phyloP scores from a whole-genome alignment of 1,139 yeast species.

The Pichia sp. region DNA sequence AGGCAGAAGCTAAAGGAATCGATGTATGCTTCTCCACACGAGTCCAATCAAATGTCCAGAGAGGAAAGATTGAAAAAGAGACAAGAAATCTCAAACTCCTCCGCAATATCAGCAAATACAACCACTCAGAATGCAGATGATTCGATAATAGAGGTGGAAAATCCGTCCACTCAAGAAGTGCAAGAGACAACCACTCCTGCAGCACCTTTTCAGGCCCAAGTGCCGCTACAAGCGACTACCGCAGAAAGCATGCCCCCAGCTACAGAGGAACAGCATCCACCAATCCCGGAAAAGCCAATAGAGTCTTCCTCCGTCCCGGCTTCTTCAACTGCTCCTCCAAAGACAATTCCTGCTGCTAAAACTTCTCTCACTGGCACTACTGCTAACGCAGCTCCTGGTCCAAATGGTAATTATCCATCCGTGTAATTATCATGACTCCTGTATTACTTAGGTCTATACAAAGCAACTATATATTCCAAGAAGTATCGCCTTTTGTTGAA shows the following conservation, averaged over 20 bases:
- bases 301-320: too few relatives aligned
- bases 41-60: conserved; percentile 26
- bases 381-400: too few relatives aligned
- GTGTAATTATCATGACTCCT: background rate
- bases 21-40: conserved; percentile 22
- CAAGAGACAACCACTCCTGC: background rate
- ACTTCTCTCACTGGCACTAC: too few relatives aligned
- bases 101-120: background rate
- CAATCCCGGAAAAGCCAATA: too few relatives aligned
- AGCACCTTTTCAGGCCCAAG: too few relatives aligned
- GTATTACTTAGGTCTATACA: background rate
- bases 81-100: background rate
- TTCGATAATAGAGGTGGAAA: background rate
- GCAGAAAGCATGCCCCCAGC: too few relatives aligned
- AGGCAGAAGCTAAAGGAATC: conserved; percentile 38
- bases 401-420: background rate
- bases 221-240: too few relatives aligned
- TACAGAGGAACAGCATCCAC: too few relatives aligned
- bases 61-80: conserved; percentile 43
- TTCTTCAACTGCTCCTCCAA: too few relatives aligned
- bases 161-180: background rate
- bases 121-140: background rate
- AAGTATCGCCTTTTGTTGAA: background rate
- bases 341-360: too few relatives aligned
- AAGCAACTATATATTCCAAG: background rate